These are phyloP conservation scores for Rhodotorula diobovata DNA, from an alignment of 768 basidiomycete genomes.

Conservation along the genomic window DNA sequence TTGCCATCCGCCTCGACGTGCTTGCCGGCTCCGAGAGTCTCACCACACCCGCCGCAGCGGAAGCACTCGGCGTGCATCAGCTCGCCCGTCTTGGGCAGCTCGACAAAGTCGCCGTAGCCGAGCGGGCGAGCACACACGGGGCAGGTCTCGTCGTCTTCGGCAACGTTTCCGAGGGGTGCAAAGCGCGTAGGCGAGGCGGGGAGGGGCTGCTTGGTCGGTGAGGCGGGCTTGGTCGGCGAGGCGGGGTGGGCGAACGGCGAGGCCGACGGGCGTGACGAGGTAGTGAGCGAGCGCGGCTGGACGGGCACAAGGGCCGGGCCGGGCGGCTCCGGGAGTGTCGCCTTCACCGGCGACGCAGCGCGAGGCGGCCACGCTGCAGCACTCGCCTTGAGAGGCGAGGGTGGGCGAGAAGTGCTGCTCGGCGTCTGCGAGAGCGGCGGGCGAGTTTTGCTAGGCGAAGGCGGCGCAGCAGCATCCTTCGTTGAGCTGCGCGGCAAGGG, in stretches of 20 bases:
- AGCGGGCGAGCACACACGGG: conserved; percentile 5
- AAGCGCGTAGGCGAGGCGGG: neutral
- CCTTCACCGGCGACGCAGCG: neutral
- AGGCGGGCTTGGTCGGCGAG: neutral
- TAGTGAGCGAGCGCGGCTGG: neutral
- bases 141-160: conserved; percentile 8
- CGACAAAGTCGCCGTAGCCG: conserved; percentile 31
- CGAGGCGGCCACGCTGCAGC: neutral
- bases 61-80: conserved; percentile 29
- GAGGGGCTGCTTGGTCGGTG: neutral
- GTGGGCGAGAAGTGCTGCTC: neutral
- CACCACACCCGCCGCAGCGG: conserved; percentile 16
- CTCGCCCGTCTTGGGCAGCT: conserved; percentile 7
- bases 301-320: neutral
- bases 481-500: neutral
- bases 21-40: conserved; percentile 10
- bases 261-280: neutral
- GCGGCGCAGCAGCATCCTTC: neutral
- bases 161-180: neutral
- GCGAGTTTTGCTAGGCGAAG: neutral
- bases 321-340: neutral
- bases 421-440: neutral
- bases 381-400: neutral
- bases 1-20: conserved; percentile 16
- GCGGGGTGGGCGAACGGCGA: neutral